phyloP scores from a whole-genome alignment of 2,329 filamentous ascomycete species.

The Alternaria postmessia region DNA sequence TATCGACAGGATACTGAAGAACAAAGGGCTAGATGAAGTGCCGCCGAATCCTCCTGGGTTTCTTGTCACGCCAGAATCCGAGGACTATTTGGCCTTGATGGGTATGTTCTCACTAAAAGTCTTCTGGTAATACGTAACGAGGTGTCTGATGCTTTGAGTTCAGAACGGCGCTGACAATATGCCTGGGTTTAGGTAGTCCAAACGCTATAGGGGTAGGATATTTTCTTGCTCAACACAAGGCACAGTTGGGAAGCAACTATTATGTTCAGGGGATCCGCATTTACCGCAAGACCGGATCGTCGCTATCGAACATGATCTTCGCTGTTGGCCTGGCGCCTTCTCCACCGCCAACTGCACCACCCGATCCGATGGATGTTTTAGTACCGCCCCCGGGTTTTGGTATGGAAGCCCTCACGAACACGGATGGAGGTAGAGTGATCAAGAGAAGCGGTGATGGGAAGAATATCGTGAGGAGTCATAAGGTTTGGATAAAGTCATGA shows the following conservation, averaged over 20 bases:
- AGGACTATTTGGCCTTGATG: conserved; percentile 4
- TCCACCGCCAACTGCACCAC: background rate
- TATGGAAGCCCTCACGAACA: background rate
- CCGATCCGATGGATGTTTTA: background rate
- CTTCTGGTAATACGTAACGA: background rate
- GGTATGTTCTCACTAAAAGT: background rate
- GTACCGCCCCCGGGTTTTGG: background rate
- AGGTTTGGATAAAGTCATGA: background rate
- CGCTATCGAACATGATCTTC: background rate
- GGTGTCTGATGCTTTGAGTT: background rate
- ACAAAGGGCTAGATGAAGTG: background rate
- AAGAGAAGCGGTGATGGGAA: conserved; percentile 10
- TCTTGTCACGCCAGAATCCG: background rate
- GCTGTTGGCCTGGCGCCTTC: background rate
- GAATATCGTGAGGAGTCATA: conserved; percentile 11
- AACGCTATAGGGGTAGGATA: conserved; percentile 1
- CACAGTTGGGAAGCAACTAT: background rate
- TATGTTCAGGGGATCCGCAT: background rate
- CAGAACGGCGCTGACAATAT: background rate
- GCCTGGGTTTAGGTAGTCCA: background rate
- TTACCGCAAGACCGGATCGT: background rate
- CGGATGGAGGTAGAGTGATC: background rate
- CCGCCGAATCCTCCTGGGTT: background rate
- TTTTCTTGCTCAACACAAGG: conserved; percentile 13
- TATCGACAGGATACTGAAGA: background rate